Evolutionary conservation across 306 rosid genomes (phyloP), one percentile per base, ranked within the genome.

Genomic region (Coriaria nepalensis): DNA sequence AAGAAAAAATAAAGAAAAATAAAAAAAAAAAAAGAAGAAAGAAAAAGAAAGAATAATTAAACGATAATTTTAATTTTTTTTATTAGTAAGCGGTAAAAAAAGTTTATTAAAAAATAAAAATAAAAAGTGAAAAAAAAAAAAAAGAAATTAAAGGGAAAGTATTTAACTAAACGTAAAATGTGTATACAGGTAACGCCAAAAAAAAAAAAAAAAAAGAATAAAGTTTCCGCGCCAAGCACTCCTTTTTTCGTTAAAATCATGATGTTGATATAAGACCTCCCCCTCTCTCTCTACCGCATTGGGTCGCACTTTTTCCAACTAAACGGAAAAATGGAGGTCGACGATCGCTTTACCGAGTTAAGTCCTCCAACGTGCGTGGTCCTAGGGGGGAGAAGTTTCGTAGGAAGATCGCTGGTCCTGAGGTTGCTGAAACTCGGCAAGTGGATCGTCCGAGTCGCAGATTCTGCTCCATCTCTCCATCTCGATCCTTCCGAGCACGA

Each of bases 371-470:
- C 77, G 37, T 87, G 96, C 72, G 94, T 78, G 5, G 87, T 87
- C 37, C 55, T 87, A 13, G 93, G 96, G 11, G 94, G 94, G 14
- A 68, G 79, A 57, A 79, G 93, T 35, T 78, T 82, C 73, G 52
- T 87, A 11, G 94, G 96, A 34, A 70, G 73, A 73, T 71, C 87
- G 47, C 70, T 87, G 12, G 96, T 78, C 2, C 73, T 71, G 34
- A 59, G 71, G 43, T 75, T 87, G 32, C 57, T 87, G 69, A 55
- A 54, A 47, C 72, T 75, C 49, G 76, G 79, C 33, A 73, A 78
- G 39, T 87, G 93, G 85, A 78, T 68, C 60, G 87, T 87, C 15
- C 87, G 94, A 36, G 62, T 83, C 13, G 94, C 87, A 64, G 96
- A 87, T 80, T 78, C 82, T 43, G 50, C 77, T 64, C 72, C 29